phyloP scores from a whole-genome alignment of 2,329 filamentous ascomycete species.

The Didymella lethalis region DNA sequence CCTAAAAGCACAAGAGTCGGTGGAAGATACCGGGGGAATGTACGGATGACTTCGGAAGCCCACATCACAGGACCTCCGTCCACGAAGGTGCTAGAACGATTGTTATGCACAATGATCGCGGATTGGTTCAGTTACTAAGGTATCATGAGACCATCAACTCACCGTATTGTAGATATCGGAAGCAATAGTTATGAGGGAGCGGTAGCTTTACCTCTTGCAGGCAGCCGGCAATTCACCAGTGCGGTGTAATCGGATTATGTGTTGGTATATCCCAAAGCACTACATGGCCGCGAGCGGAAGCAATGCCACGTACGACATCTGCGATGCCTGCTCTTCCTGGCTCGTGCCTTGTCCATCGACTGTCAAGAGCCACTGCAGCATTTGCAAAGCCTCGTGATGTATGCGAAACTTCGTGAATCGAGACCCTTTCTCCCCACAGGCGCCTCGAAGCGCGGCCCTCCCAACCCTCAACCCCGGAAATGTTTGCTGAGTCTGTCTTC shows the following conservation, averaged over 20 bases:
- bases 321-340: too few species aligned
- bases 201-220: background rate
- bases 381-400: background rate
- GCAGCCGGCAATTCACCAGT: background rate
- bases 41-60: background rate
- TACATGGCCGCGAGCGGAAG: background rate
- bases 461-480: background rate
- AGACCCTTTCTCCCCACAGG: background rate
- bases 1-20: background rate
- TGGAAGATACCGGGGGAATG: background rate
- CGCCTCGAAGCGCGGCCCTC: background rate
- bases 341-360: background rate
- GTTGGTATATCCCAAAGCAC: background rate
- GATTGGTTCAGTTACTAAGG: too few species aligned
- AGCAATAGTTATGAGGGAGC: background rate
- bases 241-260: background rate
- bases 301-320: background rate
- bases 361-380: background rate
- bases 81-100: background rate
- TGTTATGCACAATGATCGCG: too few species aligned
- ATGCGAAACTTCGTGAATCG: background rate
- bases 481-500: conserved; percentile 7
- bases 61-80: background rate
- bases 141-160: too few species aligned
- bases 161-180: background rate